A percentile compares a stretch with the other conserved stretches of the same genome.
phyloP scores from a whole-genome alignment of 2,329 filamentous ascomycete genomes.

The Camillea tinctor region DNA sequence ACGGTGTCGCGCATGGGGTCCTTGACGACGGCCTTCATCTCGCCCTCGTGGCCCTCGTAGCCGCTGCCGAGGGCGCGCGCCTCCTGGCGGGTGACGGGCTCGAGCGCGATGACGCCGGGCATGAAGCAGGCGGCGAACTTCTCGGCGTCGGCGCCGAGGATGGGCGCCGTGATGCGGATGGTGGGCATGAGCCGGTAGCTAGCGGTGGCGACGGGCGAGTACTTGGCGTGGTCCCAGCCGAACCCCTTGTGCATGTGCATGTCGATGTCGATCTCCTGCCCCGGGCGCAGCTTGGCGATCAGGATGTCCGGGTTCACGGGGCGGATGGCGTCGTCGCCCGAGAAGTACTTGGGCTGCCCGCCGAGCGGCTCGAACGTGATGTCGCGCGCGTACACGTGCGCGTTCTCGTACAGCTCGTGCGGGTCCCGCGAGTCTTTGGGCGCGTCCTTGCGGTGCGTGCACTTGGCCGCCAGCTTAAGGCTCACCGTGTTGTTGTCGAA shows the following conservation, averaged over 20 bases:
- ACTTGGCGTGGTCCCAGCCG: conserved; percentile 93
- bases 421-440: conserved; percentile 75
- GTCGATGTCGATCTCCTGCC: conserved; percentile 80
- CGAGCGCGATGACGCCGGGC: conserved; percentile 78
- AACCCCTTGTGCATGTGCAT: conserved; percentile 96
- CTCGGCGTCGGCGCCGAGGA: conserved; percentile 79
- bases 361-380: conserved; percentile 76
- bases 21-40: conserved; percentile 82
- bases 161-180: conserved; percentile 80
- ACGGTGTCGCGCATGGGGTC: conserved; percentile 95
- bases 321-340: conserved; percentile 64
- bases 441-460: conserved; percentile 75
- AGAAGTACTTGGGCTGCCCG: conserved; percentile 68
- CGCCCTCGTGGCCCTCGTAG: conserved; percentile 73
- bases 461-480: conserved; percentile 73
- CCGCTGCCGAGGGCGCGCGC: conserved; percentile 57
- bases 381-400: conserved; percentile 77
- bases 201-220: conserved; percentile 92
- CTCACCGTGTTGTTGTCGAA: conserved; percentile 87
- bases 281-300: conserved; percentile 88
- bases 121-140: conserved; percentile 93
- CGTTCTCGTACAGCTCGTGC: conserved; percentile 78
- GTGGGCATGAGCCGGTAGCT: conserved; percentile 87
- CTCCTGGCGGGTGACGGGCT: conserved; percentile 68
- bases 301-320: conserved; percentile 90